These are phyloP conservation scores for Panaeolus cyanescens DNA, from an alignment of 768 basidiomycete genomes.

Conservation along the genomic window DNA sequence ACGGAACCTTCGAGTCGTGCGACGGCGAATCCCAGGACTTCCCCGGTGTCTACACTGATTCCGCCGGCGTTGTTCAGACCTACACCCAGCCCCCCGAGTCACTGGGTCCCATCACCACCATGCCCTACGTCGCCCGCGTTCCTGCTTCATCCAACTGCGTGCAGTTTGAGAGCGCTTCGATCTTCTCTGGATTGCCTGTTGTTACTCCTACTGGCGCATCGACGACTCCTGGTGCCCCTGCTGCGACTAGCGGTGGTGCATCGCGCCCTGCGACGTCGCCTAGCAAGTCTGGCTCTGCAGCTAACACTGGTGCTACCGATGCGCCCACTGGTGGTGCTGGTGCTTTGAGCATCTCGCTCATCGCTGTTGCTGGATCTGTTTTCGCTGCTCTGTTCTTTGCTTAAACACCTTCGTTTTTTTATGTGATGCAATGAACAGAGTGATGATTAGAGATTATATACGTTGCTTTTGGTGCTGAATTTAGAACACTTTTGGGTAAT, in stretches of 20 bases:
- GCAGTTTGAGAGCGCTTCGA: slow-evolving; percentile 23
- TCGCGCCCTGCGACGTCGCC: neutral
- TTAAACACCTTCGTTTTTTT: slow-evolving; percentile 5
- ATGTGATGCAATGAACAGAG: neutral
- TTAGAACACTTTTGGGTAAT: no score
- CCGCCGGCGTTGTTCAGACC: slow-evolving; percentile 37
- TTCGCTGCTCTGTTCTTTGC: slow-evolving; percentile 26
- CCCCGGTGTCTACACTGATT: slow-evolving; percentile 47
- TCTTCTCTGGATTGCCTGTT: slow-evolving; percentile 27
- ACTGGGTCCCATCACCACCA: slow-evolving; percentile 39
- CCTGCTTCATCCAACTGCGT: slow-evolving; percentile 42
- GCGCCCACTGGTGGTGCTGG: slow-evolving; percentile 11
- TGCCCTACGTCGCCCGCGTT: slow-evolving; percentile 43
- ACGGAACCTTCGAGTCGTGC: slow-evolving; percentile 64
- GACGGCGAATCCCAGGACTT: slow-evolving; percentile 61
- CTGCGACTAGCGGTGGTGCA: neutral
- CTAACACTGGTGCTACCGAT: neutral
- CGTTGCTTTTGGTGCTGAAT: no score
- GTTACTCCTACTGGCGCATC: neutral
- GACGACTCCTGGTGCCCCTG: neutral
- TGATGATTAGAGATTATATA: neutral
- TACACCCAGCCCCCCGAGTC: slow-evolving; percentile 47
- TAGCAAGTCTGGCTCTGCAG: neutral
- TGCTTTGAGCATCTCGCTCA: slow-evolving; percentile 16
- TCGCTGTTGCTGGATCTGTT: slow-evolving; percentile 18